Base-by-base conservation (phyloP, 768 basidiomycete species). In the Trametes punicea region DNA sequence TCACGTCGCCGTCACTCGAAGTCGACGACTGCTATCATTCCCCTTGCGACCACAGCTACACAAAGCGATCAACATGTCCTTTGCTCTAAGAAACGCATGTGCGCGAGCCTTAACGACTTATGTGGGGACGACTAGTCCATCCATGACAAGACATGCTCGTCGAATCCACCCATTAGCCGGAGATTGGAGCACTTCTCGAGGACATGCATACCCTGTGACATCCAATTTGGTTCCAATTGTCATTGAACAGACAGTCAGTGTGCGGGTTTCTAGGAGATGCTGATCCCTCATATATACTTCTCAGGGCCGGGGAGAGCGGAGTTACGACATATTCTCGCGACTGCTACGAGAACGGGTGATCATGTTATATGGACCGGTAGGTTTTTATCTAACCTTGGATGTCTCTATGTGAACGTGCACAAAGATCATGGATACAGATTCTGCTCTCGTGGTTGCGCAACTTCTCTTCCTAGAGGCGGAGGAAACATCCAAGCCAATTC, bases 271-370 rank as follows among this genome's bases (percentile, higher is more conserved):
- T 9, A n/a, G n/a, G n/a, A n/a, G n/a, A n/a, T n/a, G n/a, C n/a
- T n/a, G n/a, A n/a, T 39, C 1, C 26, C 1, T 20, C 21, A 3
- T 6, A 8, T 8, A 13, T 23, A 16, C 5, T 16, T 5, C 34
- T 36, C 6, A 54, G 52, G 52, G 52, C 25, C 44, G 91, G 65
- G 90, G 91, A 11, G 92, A 93, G 71, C 80, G 91, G 33, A 91
- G 90, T 25, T 96, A 97, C 74, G 95, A 98, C 68, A 97, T 98
- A 54, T 98, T 93, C 73, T 98, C 95, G 33, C 83, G 96, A 20
- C 79, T 98, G 46, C 77, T 98, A 34, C 79, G 92, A 60, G 96
- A 98, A 68, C 82, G 96, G 46, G 95, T 98, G 31, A 90, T 98
- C 64, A 97, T 98, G 87, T 79, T 98, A 33, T 89, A 90, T 65